Evolutionary conservation across 768 basidiomycete genomes (phyloP).

Genomic region (Galerina sulciceps): DNA sequence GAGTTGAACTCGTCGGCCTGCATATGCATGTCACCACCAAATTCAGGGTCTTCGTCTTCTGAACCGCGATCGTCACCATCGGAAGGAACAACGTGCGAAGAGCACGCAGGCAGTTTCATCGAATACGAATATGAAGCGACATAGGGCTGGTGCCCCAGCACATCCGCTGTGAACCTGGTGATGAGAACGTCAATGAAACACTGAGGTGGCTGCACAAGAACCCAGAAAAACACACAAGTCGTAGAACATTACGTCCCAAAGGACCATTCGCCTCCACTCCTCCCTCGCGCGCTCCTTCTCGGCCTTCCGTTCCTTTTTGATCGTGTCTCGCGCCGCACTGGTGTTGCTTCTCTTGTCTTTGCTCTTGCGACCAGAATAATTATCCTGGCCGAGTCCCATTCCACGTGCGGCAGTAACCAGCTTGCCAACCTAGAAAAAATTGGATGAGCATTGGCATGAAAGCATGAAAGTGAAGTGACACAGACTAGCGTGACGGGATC

Average conservation of each 20-base stretch:
- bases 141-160: conserved; percentile 63
- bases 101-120: conserved; percentile 58
- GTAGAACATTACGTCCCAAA: conserved; percentile 83
- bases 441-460: neutral
- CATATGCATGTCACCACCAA: neutral
- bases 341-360: conserved; percentile 9
- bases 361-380: conserved; percentile 2
- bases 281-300: conserved; percentile 18
- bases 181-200: neutral
- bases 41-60: neutral
- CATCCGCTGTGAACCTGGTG: conserved; percentile 70
- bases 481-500: conserved; percentile 44
- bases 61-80: neutral
- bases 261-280: conserved; percentile 47
- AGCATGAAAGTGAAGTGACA: conserved; percentile 6
- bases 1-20: too few relatives aligned
- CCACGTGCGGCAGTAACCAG: conserved; percentile 67
- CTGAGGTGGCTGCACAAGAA: too few relatives aligned
- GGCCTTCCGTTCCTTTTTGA: conserved; percentile 6
- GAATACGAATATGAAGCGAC: conserved; percentile 60
- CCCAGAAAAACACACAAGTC: conserved; percentile 60
- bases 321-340: neutral
- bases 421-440: conserved; percentile 57
- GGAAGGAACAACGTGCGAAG: conserved; percentile 18
- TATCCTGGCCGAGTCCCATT: conserved; percentile 64